Evolutionary conservation across 139 green algal species (phyloP).

Genomic region (Pseudopediastrum boryanum): DNA sequence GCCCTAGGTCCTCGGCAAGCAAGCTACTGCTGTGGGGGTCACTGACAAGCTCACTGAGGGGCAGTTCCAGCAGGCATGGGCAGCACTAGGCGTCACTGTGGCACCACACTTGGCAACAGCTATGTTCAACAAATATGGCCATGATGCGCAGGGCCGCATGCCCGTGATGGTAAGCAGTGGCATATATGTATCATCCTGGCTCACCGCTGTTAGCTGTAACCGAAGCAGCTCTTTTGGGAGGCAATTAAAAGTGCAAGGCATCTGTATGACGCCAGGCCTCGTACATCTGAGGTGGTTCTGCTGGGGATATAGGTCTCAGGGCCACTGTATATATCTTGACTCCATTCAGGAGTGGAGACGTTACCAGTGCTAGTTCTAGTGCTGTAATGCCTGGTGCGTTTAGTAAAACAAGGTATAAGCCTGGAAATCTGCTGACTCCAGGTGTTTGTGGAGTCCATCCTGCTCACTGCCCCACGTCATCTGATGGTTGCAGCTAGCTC

Average conservation of each 20-base stretch:
- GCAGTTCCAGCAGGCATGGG: slow-evolving; percentile 51
- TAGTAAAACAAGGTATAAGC: slow-evolving; percentile 45
- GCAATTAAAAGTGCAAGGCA: slow-evolving; percentile 15
- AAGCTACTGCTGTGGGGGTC: not conserved
- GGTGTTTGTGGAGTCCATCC: slow-evolving; percentile 56
- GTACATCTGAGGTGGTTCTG: not conserved
- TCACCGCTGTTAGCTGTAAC: not conserved
- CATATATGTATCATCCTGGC: too few relatives aligned
- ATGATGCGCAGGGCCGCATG: slow-evolving; percentile 46
- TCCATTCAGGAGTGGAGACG: not conserved
- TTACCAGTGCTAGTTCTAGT: not conserved
- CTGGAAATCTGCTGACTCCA: slow-evolving; percentile 25
- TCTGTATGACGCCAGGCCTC: not conserved
- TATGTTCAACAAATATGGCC: slow-evolving; percentile 64
- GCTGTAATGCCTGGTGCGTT: slow-evolving; percentile 46
- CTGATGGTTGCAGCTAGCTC: slow-evolving; percentile 49
- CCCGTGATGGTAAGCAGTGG: slow-evolving; percentile 59
- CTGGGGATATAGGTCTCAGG: not conserved
- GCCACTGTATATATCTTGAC: not conserved
- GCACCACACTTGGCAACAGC: slow-evolving; percentile 8
- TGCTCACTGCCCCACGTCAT: slow-evolving; percentile 52
- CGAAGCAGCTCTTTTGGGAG: not conserved
- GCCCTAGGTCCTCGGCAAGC: slow-evolving; percentile 16
- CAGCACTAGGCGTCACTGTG: slow-evolving; percentile 44
- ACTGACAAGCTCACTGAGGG: slow-evolving; percentile 40